Percentiles rank a stretch among this genome's conserved stretches.
phyloP scores from a whole-genome alignment of 352 stramenopile species.

The Blastocystis sp. region DNA sequence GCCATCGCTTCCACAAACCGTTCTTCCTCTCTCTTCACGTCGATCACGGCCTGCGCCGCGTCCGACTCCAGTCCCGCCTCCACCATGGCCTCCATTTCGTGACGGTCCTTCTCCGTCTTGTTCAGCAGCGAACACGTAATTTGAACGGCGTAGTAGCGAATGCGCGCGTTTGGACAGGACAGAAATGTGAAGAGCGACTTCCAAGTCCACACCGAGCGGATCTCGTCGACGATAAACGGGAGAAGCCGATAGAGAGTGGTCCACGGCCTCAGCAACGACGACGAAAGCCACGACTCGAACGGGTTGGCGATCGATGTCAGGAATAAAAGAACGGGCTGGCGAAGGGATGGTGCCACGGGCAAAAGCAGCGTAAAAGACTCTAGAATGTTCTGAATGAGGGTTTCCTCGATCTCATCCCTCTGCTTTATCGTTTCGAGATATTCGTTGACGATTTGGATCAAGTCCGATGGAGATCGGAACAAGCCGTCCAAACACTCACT shows the following conservation, averaged over 20 bases:
- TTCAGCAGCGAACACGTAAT: constrained; percentile 47
- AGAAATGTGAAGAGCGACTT: constrained; percentile 47
- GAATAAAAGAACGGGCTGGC: constrained; percentile 51
- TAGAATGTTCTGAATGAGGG: constrained; percentile 24
- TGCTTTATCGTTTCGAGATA: constrained; percentile 50
- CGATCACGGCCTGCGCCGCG: not conserved
- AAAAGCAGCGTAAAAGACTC: constrained; percentile 48
- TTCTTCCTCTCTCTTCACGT: constrained; percentile 5
- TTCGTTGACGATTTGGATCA: constrained; percentile 56
- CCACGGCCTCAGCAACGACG: constrained; percentile 21
- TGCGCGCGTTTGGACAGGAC: constrained; percentile 27
- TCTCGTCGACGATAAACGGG: constrained; percentile 27
- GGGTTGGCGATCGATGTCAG: constrained; percentile 61
- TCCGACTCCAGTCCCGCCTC: constrained; percentile 38
- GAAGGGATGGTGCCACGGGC: constrained; percentile 20
- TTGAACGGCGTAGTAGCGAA: constrained; percentile 58
- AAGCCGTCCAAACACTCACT: constrained; percentile 63
- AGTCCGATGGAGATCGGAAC: constrained; percentile 42
- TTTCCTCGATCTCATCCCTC: not conserved
- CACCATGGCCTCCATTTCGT: constrained; percentile 43
- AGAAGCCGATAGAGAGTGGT: constrained; percentile 45
- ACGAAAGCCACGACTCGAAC: constrained; percentile 30
- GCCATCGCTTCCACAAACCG: not conserved
- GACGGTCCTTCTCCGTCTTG: constrained; percentile 54
- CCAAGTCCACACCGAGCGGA: constrained; percentile 56